A percentile compares a stretch with the other conserved stretches of the same genome.
Evolutionary conservation across 2,329 filamentous ascomycete species (phyloP).

Genomic region (Ascochyta rabiei): DNA sequence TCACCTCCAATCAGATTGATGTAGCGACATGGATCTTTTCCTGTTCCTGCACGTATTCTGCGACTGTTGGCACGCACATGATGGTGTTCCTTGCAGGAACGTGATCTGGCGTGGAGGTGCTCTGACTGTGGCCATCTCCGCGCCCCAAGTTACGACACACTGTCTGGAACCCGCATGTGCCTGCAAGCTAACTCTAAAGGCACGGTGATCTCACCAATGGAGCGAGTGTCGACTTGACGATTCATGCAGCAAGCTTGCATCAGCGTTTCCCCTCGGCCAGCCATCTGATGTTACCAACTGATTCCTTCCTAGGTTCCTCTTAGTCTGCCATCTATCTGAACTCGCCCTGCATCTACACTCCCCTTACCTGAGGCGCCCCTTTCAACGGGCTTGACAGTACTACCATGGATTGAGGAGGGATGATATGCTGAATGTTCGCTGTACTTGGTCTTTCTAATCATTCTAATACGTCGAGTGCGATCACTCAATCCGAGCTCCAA

Average conservation of each 20-base stretch:
- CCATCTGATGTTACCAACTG: neutral
- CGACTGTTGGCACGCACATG: conserved; percentile 30
- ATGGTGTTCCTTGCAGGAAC: conserved; percentile 30
- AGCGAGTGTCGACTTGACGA: neutral
- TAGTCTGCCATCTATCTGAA: conserved; percentile 3
- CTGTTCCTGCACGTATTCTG: conserved; percentile 22
- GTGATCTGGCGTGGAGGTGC: conserved; percentile 14
- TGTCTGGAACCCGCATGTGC: conserved; percentile 26
- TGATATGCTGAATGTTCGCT: conserved; percentile 18
- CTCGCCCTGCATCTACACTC: conserved; percentile 6
- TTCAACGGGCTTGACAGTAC: neutral
- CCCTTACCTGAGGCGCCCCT: conserved; percentile 3
- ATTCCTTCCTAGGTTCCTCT: conserved; percentile 10
- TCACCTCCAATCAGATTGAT: conserved; percentile 13
- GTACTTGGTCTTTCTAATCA: conserved; percentile 2
- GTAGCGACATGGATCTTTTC: conserved; percentile 19
- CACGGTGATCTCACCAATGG: conserved; percentile 20
- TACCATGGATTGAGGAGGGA: conserved; percentile 13
- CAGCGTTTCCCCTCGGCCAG: conserved; percentile 4
- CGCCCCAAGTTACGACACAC: conserved; percentile 20
- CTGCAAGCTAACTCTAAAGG: conserved; percentile 9
- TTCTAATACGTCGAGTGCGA: conserved; percentile 11
- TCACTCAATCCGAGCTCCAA: neutral
- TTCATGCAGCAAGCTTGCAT: conserved; percentile 12
- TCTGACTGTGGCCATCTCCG: conserved; percentile 18